Base-by-base conservation (phyloP, 139 green algal species). In the Chlorella sorokiniana region DNA sequence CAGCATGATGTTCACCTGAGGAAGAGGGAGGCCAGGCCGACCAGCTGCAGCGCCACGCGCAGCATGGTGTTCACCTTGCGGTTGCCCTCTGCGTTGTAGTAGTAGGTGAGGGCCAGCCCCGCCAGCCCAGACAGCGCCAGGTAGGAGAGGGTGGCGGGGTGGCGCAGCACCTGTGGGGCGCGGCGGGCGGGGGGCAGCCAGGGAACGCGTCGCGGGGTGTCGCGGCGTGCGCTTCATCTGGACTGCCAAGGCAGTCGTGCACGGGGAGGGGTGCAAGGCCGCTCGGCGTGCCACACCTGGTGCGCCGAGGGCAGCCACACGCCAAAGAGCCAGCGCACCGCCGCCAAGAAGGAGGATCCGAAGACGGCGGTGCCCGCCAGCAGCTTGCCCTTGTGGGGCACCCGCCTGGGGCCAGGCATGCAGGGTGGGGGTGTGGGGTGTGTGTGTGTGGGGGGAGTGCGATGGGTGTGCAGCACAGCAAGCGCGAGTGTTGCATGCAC, bases 101-200 rank as follows among this genome's bases (percentile, higher is more conserved):
- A 94, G 73, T 94, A 94, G 5, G 91, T 94, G 18, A 93, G 37
- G 10, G 79, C 91, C 70, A 89, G 56, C 6, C 91, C 91, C 7
- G 81, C 16, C 37, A 93, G 71, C 4, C 70, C 88, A 16, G 81
- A 87, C 0, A 86, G 31, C 31, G 45, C 70, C 41, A 90, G 33
- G 76, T 94, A 94, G 0, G 35, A 71, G 37, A 83, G 78, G 14
- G 79, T 69, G n/a, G 71, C 41, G 0, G 35, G 79, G 54, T 79
- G 69, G 25, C 22, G 33, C 79, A 85, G 51, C 37, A 76, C 33
- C 63, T 82, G 72, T 29, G n/a, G 18, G 14, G 1, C 27, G 7
- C 7, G 31, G 41, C 14, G 11, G 76, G 3, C 59, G 6, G 3
- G 25, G 51, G 45, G 2, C 14, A 29, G 48, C 14, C 48, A 59